Conservation (phyloP, 2,329 filamentous ascomycete species). For the Trichoderma sp. region DNA sequence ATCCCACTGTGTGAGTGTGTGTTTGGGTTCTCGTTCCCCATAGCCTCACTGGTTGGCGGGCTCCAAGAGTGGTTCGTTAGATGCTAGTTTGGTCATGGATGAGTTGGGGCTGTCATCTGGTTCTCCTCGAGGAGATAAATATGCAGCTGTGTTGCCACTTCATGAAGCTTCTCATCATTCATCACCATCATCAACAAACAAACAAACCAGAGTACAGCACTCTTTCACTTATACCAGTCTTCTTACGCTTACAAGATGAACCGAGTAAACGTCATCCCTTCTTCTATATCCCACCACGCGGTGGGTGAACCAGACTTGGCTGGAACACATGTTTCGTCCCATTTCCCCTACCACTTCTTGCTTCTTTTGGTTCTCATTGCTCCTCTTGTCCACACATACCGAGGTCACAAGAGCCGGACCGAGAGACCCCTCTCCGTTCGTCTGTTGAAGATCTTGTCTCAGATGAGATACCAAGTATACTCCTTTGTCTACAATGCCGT, state of each 20-base stretch:
- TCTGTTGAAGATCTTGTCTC: background rate
- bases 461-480: slow-evolving; percentile 3
- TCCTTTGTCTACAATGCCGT: slow-evolving; percentile 5
- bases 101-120: background rate
- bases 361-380: background rate
- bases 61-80: background rate
- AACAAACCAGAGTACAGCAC: background rate
- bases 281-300: background rate
- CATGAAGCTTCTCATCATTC: background rate
- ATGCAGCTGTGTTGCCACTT: background rate
- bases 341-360: background rate
- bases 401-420: background rate
- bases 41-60: slow-evolving; percentile 6
- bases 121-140: slow-evolving; percentile 4
- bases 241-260: background rate
- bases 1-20: background rate
- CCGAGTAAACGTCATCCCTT: background rate
- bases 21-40: background rate
- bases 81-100: slow-evolving; percentile 4
- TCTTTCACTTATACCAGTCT: background rate
- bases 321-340: background rate
- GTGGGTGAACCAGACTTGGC: background rate
- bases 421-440: background rate
- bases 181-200: background rate
- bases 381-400: background rate